Base-by-base conservation (phyloP, 2,329 filamentous ascomycete species). In the Cladosporium sp. region DNA sequence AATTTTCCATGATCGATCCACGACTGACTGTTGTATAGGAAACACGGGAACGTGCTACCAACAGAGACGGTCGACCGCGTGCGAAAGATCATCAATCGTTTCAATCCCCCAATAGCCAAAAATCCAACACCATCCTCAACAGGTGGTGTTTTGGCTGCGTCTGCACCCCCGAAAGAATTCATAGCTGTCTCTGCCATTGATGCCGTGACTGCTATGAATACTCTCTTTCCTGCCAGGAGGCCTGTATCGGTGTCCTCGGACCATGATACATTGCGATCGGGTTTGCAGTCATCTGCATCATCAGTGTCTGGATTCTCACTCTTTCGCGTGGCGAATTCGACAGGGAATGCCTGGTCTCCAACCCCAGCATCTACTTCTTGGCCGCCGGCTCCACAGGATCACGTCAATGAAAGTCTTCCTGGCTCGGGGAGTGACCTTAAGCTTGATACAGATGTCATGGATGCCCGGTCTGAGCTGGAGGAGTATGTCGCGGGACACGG, bases 181-280 rank as follows among this genome's bases (percentile, higher is more conserved):
- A 37, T 74, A 5, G 70, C 65, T 6, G 44, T 75, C 7, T 97
- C 69, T 91, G 90, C 73, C 88, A 91, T 90, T 49, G 93, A 97
- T 76, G 81, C 96, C 69, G 82, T 90, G 40, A 93, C 91, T 2
- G 80, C 96, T 72, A 86, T 96, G 68, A 92, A 95, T 76, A 89
- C 90, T 12, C 85, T 97, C 16, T 96, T 93, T 73, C 93, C 93
- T 0, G 89, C 92, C 72, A 84, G 85, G 63, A 83, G 89, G 49
- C 88, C 90, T 1, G 82, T 83, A 40, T 91, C 89, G 1, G 82
- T 78, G 40, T 69, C 82, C 70, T 74, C 81, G 71, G 72, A 79
- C 70, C 72, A 78, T 74, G 74, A 84, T 68, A 76, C 81, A 65
- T 84, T 86, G 44, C 77, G 76, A n/a, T 78, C 77, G 26, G 80